Base-by-base conservation (phyloP, 2,329 filamentous ascomycete species). In the Moelleriella libera region DNA sequence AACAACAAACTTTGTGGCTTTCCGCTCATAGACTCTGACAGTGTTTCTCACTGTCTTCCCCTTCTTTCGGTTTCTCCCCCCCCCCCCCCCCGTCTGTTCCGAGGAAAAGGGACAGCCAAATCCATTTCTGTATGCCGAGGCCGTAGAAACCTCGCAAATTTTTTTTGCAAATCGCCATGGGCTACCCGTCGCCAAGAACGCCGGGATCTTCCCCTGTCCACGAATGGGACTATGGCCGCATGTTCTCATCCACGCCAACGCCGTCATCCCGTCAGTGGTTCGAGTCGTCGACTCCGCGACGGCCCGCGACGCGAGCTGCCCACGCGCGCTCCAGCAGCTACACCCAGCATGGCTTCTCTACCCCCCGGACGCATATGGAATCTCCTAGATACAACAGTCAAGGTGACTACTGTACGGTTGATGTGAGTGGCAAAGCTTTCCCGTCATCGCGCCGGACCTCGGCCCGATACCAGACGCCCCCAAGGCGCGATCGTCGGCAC, bases 321-420 rank as follows among this genome's bases (percentile, higher is more conserved):
- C 64, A 66, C 51, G 55, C 55, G 49, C 56, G 64, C 49, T 59
- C 61, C 54, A 63, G 59, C 56, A 67, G 64, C 54, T 67, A 65
- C 52, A 66, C 63, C 43, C 60, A 63, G 51, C 52, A 55, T 50
- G 55, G 53, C 49, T 57, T 56, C 46, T 61, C 58, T 60, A 70
- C 63, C 54, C 71, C 64, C 50, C 68, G 67, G 57, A 68, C 67
- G 50, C 70, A 67, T 41, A 67, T 69, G 50, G 75, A 76, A 59
- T 80, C 76, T 52, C 76, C 76, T 52, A 72, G 76, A 57, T 80
- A 76, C 68, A 78, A 73, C 62, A 79, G 75, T 70, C 71, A 69
- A 60, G 76, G 76, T 63, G 68, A 76, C 60, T 80, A 80, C 69
- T 75, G 74, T 67, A 78, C 76, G 66, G 75, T 74, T 68, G 76